These are phyloP conservation scores for Apiosordaria backusii DNA, from an alignment of 495 filamentous ascomycete species.

Conservation along the genomic window DNA sequence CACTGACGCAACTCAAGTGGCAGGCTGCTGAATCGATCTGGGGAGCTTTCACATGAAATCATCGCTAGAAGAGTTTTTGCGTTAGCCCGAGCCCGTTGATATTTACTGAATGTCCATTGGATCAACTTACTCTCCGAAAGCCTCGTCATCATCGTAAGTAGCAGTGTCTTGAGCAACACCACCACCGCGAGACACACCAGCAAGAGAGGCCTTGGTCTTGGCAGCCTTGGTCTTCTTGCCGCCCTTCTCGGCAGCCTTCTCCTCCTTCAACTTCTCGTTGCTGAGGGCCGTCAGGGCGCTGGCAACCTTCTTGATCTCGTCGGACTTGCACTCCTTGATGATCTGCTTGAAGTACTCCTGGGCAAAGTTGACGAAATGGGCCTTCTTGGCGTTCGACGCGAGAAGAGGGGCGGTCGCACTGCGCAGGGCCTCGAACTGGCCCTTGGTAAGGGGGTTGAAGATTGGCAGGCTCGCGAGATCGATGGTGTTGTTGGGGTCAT, in stretches of 20 bases:
- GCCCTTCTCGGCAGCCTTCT: constrained; percentile 90
- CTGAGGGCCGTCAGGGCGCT: constrained; percentile 76
- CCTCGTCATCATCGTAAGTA: constrained; percentile 64
- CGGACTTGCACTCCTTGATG: constrained; percentile 79
- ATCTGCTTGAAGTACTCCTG: constrained; percentile 88
- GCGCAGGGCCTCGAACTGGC: constrained; percentile 73
- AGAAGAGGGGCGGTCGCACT: constrained; percentile 74
- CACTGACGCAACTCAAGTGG: neutral
- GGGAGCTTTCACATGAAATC: constrained; percentile 50
- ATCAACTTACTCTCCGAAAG: constrained; percentile 71
- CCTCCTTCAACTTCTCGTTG: constrained; percentile 99
- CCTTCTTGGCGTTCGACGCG: constrained; percentile 71
- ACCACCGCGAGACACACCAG: constrained; percentile 51
- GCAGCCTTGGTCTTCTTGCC: constrained; percentile 94
- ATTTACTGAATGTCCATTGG: neutral
- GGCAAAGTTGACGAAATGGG: constrained; percentile 82
- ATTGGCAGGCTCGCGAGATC: constrained; percentile 75
- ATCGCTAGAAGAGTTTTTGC: constrained; percentile 37
- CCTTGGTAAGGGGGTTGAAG: constrained; percentile 86
- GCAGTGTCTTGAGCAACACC: constrained; percentile 67
- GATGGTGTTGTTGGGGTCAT: constrained; percentile 70
- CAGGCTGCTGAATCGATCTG: neutral
- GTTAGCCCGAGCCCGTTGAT: neutral
- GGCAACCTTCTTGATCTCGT: constrained; percentile 92
- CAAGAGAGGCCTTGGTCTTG: constrained; percentile 86